Evolutionary conservation across 352 stramenopile species (phyloP).

Genomic region (Phytopythium sindhum): DNA sequence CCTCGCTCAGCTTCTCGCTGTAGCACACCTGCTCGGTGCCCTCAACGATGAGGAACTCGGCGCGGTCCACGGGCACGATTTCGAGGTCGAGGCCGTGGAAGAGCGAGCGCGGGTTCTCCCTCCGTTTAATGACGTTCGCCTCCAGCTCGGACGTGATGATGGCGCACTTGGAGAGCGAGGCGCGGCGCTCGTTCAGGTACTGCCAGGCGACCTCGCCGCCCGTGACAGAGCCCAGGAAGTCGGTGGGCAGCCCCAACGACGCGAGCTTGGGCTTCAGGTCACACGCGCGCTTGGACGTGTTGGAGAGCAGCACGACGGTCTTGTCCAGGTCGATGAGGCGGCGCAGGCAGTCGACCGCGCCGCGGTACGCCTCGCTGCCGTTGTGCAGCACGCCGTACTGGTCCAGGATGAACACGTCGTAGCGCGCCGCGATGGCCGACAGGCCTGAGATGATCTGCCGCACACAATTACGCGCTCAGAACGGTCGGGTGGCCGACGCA

Average conservation of each 20-base stretch:
- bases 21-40: constrained; percentile 55
- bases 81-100: constrained; percentile 49
- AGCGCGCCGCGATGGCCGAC: constrained; percentile 41
- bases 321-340: constrained; percentile 52
- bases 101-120: constrained; percentile 35
- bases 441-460: constrained; percentile 33
- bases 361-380: constrained; percentile 60
- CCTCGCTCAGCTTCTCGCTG: constrained; percentile 25
- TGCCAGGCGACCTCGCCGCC: constrained; percentile 49
- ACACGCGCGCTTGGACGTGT: constrained; percentile 75
- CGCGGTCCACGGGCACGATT: constrained; percentile 33
- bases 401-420: constrained; percentile 90
- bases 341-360: constrained; percentile 63
- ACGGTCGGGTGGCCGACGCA: neutral
- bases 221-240: constrained; percentile 52
- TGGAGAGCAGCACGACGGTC: constrained; percentile 85
- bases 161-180: constrained; percentile 28
- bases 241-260: constrained; percentile 62
- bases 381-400: constrained; percentile 93
- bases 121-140: constrained; percentile 25
- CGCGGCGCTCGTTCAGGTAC: constrained; percentile 26
- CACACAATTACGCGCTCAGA: neutral
- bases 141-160: constrained; percentile 38
- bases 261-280: constrained; percentile 45
- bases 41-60: constrained; percentile 55